phyloP scores from a whole-genome alignment of 2,329 filamentous ascomycete genomes.

The Lasiodiplodia hormozganensis region DNA sequence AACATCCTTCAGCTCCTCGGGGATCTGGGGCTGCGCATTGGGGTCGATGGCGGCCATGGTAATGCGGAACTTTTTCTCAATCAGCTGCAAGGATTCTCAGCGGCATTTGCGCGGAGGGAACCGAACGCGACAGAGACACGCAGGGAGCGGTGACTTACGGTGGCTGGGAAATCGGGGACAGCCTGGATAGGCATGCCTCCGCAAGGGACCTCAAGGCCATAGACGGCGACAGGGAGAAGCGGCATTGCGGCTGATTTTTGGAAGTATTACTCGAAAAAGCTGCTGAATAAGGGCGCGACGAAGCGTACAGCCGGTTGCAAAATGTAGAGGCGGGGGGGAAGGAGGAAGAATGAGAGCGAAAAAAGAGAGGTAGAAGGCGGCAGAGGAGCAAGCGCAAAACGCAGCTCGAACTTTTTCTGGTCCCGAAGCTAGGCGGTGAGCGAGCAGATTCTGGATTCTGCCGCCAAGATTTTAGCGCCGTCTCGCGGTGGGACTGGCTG shows the following conservation, averaged over 20 bases:
- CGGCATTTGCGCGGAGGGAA: conserved; percentile 22
- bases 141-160: conserved; percentile 67
- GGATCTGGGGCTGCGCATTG: conserved; percentile 65
- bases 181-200: conserved; percentile 84
- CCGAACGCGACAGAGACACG: conserved; percentile 4
- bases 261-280: conserved; percentile 18
- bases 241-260: conserved; percentile 38
- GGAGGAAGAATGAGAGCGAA: conserved; percentile 27
- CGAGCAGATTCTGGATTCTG: conserved; percentile 4
- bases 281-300: conserved; percentile 19
- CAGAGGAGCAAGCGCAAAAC: conserved; percentile 15
- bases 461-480: conserved; percentile 24
- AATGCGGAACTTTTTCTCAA: conserved; percentile 77
- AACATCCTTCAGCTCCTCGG: conserved; percentile 47
- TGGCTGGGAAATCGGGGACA: conserved; percentile 78
- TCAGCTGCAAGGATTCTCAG: conserved; percentile 33
- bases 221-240: conserved; percentile 74
- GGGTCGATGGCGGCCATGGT: conserved; percentile 99
- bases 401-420: conserved; percentile 26
- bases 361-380: conserved; percentile 18
- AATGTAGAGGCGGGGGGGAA: not conserved
- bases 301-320: not conserved
- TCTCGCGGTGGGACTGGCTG: not conserved
- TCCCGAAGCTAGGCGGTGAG: not conserved
- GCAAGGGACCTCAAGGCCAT: conserved; percentile 88